These are phyloP conservation scores for Gaeumannomyces sp. DNA, from an alignment of 2,329 filamentous ascomycete species.

Conservation along the genomic window DNA sequence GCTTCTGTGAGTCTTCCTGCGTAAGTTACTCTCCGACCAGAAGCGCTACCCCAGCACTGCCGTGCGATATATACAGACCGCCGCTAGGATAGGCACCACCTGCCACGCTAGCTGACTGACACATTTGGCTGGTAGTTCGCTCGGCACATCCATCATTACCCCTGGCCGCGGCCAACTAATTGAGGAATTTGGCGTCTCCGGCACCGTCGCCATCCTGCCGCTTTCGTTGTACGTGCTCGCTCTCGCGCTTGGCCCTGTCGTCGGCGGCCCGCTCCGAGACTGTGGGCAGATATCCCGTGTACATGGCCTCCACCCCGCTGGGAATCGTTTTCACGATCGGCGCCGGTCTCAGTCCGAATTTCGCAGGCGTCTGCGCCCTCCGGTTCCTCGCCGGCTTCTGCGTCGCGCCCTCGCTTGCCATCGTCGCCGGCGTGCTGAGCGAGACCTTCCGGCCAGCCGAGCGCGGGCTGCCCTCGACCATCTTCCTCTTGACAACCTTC, in stretches of 20 bases:
- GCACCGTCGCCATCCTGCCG: constrained; percentile 51
- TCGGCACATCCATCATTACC: constrained; percentile 49
- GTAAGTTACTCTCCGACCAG: constrained; percentile 23
- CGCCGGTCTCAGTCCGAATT: constrained; percentile 42
- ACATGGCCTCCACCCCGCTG: constrained; percentile 36
- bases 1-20: constrained; percentile 34
- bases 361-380: constrained; percentile 44
- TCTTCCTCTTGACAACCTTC: constrained; percentile 46
- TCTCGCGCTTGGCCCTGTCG: constrained; percentile 51
- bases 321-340: constrained; percentile 52
- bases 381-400: constrained; percentile 52
- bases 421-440: constrained; percentile 42
- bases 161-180: constrained; percentile 40
- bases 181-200: constrained; percentile 45
- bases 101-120: too few relatives aligned
- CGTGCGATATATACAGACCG: background rate
- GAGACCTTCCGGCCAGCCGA: constrained; percentile 40
- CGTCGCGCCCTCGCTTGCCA: constrained; percentile 41
- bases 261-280: constrained; percentile 55
- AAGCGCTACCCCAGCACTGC: background rate
- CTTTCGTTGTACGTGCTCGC: constrained; percentile 56
- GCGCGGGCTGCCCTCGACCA: constrained; percentile 34
- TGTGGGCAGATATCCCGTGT: constrained; percentile 48
- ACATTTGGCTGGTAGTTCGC: constrained; percentile 33
- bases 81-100: too few relatives aligned